phyloP scores from a whole-genome alignment of 179 eudicot species.

The Sideroxylon spinosum region DNA sequence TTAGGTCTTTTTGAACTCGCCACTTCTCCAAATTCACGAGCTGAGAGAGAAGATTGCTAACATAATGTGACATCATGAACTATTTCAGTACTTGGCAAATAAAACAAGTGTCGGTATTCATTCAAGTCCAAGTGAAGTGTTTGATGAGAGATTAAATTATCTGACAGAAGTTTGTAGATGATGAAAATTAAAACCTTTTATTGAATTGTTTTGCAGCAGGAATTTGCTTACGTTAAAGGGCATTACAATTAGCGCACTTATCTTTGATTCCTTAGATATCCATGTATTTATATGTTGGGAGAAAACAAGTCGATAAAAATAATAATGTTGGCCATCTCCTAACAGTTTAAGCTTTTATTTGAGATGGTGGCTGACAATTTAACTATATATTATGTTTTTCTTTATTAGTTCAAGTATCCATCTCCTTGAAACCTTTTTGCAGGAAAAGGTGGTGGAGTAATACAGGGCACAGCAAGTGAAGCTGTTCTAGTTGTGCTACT shows the following conservation, averaged over 20 bases:
- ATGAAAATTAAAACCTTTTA: neutral
- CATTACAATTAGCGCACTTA: neutral
- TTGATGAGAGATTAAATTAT: neutral
- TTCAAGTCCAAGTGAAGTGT: neutral
- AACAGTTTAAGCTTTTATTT: no score
- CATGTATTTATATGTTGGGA: no score
- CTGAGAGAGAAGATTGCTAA: neutral
- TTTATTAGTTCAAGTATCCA: neutral
- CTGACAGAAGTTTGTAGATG: neutral
- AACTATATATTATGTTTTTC: neutral
- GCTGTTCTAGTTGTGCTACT: constrained; percentile 76
- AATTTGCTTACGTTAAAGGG: neutral
- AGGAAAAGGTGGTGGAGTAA: constrained; percentile 94
- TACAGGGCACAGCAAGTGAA: constrained; percentile 97
- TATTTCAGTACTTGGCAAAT: neutral
- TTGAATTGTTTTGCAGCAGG: neutral
- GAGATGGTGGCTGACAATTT: no score
- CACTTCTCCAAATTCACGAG: neutral
- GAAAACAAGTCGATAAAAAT: no score
- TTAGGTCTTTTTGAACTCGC: neutral
- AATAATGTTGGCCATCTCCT: neutral
- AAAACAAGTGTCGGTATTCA: neutral
- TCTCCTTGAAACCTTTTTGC: constrained; percentile 18
- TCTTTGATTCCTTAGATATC: no score
- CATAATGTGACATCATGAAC: neutral